These are phyloP conservation scores for Copromyces sp. DNA, from an alignment of 495 filamentous ascomycete species.

Conservation along the genomic window DNA sequence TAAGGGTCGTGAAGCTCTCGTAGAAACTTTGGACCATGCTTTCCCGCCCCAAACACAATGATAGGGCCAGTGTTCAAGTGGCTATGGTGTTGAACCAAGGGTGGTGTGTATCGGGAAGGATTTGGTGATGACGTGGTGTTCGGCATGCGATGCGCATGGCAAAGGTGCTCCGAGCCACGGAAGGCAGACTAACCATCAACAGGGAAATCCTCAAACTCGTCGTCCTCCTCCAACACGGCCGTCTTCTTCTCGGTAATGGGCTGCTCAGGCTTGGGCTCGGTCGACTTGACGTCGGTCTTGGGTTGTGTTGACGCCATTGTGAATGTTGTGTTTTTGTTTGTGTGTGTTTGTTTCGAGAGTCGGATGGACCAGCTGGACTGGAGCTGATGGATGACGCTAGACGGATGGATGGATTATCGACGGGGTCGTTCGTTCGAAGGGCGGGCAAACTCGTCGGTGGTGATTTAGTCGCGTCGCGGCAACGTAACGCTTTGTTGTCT, in stretches of 20 bases:
- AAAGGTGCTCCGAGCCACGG: not conserved
- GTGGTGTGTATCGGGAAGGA: no score
- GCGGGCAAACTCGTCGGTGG: not conserved
- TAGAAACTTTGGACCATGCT: no score
- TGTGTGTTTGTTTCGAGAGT: not conserved
- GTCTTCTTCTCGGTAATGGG: conserved; percentile 23
- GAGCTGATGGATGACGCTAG: not conserved
- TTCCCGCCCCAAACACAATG: no score
- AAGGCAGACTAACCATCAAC: conserved; percentile 62
- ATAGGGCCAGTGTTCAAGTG: no score
- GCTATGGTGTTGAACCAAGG: no score
- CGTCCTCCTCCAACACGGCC: conserved; percentile 82
- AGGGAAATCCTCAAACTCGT: conserved; percentile 98
- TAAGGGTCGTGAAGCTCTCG: no score
- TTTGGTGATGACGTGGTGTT: not conserved
- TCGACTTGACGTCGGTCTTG: conserved; percentile 36
- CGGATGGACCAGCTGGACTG: not conserved
- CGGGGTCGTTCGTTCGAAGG: not conserved
- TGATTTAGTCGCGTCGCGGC: not conserved
- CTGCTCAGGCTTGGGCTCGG: conserved; percentile 18
- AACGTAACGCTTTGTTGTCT: not conserved
- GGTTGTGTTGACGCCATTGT: conserved; percentile 25
- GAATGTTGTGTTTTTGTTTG: not conserved
- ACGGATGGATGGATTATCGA: not conserved
- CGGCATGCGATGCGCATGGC: not conserved